Base-by-base conservation (phyloP, 345 rosid genomes). In the Sonneratia caseolaris region DNA sequence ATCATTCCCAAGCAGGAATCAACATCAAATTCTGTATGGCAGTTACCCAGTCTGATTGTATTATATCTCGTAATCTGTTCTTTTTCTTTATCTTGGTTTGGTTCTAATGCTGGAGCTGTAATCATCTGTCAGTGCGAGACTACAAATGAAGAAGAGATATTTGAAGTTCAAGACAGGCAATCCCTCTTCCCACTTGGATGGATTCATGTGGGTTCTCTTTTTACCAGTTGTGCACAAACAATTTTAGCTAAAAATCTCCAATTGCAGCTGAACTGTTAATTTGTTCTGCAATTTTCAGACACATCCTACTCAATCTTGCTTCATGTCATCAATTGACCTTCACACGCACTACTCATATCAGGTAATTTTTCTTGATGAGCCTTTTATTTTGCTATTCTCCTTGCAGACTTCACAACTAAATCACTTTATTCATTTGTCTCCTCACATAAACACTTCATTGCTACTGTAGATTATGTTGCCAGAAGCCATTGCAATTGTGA, bases 261-360 rank as follows among this genome's bases (percentile, higher is more conserved):
- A 22, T 68, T n/a, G 21, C 24, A 22, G 36, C 55, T 62, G 69
- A 38, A 37, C 42, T 48, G 47, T 27, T 70, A 37, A 24, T 64
- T 49, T 3, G 45, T 76, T 68, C 51, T 71, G 73, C 66, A 70
- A 70, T 77, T 61, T 76, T 76, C 96, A 95, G 99, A 95, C 99
- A 0, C 99, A 95, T 86, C 99, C 99, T 38, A 86, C 99, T 3
- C 99, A 95, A 72, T 91, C 99, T 71, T 95, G 99, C 81, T 95
- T 95, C 86, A 92, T 95, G 99, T 95, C 99, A 64, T 92, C 99
- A 16, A 85, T 95, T 73, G 99, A 95, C 85, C 80, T 95, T 72
- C 99, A 95, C 82, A 95, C 99, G 51, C 99, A 95, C 80, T 95
- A 92, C 80, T 90, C 99, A 10, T 95, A 95, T 78, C 97, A 95